Conservation (phyloP, 202 grass and related monocot species). For the Musa balbisiana region DNA sequence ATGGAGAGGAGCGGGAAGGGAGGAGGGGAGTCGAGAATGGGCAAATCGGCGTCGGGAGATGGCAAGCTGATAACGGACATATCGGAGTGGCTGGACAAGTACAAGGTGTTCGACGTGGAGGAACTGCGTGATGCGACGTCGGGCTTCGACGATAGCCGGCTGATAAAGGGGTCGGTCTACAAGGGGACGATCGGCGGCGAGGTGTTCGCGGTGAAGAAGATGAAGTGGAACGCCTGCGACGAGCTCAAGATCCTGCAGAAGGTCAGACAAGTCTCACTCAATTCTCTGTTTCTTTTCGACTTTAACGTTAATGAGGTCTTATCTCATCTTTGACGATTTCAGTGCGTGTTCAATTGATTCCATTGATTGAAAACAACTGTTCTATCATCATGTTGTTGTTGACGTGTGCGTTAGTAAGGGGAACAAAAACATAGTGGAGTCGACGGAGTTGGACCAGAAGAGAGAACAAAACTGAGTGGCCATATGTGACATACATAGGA, state of each 20-base stretch:
- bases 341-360: too few relatives aligned
- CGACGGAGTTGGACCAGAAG: too few relatives aligned
- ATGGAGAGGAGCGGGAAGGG: not conserved
- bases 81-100: slow-evolving; percentile 95
- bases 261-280: slow-evolving; percentile 31
- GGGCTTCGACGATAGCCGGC: slow-evolving; percentile 47
- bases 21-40: not conserved
- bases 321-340: too few relatives aligned
- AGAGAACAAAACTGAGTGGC: too few relatives aligned
- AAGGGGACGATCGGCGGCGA: slow-evolving; percentile 62
- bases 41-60: slow-evolving; percentile 2
- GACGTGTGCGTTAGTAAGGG: too few relatives aligned
- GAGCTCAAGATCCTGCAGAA: slow-evolving; percentile 98
- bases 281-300: not conserved
- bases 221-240: slow-evolving; percentile 96
- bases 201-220: slow-evolving; percentile 82
- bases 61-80: slow-evolving; percentile 61
- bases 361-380: too few relatives aligned
- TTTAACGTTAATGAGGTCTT: not conserved
- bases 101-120: slow-evolving; percentile 70
- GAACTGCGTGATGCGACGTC: slow-evolving; percentile 51
- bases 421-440: too few relatives aligned
- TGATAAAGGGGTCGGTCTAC: slow-evolving; percentile 84
- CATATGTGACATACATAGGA: too few relatives aligned
- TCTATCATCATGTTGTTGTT: too few relatives aligned